Evolutionary conservation across 139 green algal genomes (phyloP), one percentile per base, ranked within the genome.

Genomic region (Micromonas pusilla): DNA sequence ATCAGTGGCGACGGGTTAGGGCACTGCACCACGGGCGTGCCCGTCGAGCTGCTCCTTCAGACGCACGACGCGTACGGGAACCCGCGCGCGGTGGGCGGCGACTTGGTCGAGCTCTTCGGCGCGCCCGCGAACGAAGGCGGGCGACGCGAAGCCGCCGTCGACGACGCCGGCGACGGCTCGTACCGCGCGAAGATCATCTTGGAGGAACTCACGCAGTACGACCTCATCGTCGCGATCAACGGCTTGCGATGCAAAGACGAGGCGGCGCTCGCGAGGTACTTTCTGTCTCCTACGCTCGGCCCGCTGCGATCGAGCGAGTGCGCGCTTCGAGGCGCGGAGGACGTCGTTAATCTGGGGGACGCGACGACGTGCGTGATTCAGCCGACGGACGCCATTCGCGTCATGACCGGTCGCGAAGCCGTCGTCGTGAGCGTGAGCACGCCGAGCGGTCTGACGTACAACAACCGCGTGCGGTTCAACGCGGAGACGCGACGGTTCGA

Each of bases 31-130:
- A 75, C 68, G 1, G 68, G 45, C 3, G 19, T 4, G 1, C 16
- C 23, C 6, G 33, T 68, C 1, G 32, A 39, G 2, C 32, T 78
- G 3, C 25, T 57, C 13, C 31, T 78, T 3, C 72, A 70, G 53
- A 34, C 72, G 20, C 21, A 13, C 1, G 72, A 78, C 30, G 32
- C 23, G 1, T 78, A 57, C 53, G 54, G 72, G n/a, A 78, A 78
- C 52, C 53, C 33, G 52, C 72, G 53, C n/a, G 68, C 72, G 53
- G n/a, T 71, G 31, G 72, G 72, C 32, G 72, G 72, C 20, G 72
- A 78, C 33, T 63, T 78, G 26, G 38, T 78, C 1, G 72, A 78
- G 26, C 45, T 34, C 20, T 54, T 68, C 1, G 16, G 38, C 32
- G 30, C 20, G n/a, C 38, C 26, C 52, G 4, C 34, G 26, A 16